Evolutionary conservation across 2,329 filamentous ascomycete species (phyloP).

Genomic region (Malbranchea zuffiana): DNA sequence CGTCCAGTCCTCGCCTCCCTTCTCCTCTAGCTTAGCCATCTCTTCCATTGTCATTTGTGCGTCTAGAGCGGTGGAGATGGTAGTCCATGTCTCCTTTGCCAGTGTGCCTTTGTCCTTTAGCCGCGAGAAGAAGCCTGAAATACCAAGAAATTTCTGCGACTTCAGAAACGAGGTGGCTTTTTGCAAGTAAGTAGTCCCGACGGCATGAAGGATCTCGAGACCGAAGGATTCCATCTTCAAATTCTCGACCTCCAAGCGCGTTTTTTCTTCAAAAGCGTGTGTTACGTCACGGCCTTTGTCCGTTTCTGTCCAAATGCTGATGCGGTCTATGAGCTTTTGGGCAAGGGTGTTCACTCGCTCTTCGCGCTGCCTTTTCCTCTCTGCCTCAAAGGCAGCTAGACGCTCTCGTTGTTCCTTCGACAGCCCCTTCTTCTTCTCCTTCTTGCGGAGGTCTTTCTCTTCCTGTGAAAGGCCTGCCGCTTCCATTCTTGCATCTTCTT

Average conservation of each 20-base stretch:
- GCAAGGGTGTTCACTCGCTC: constrained; percentile 78
- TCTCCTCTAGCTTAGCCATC: constrained; percentile 92
- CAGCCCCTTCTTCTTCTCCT: constrained; percentile 82
- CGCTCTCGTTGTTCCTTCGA: constrained; percentile 90
- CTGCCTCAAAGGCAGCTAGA: constrained; percentile 74
- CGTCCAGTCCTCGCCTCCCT: constrained; percentile 93
- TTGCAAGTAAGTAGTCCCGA: constrained; percentile 78
- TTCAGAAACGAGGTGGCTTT: constrained; percentile 84
- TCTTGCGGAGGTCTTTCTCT: constrained; percentile 64
- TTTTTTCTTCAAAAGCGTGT: constrained; percentile 84
- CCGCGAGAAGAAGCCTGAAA: constrained; percentile 85
- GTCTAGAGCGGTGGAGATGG: constrained; percentile 89
- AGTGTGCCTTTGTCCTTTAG: constrained; percentile 94
- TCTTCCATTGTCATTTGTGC: constrained; percentile 98
- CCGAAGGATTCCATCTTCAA: constrained; percentile 99
- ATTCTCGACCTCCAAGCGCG: constrained; percentile 86
- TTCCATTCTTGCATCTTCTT: constrained; percentile 59
- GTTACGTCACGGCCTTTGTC: constrained; percentile 82
- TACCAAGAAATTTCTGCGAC: constrained; percentile 92
- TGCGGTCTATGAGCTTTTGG: constrained; percentile 75
- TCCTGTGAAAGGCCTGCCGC: constrained; percentile 57
- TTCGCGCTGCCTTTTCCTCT: constrained; percentile 71
- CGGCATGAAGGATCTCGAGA: constrained; percentile 88
- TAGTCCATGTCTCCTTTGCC: constrained; percentile 98
- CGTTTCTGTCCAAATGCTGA: constrained; percentile 94